Evolutionary conservation across 805 yeast genomes (phyloP).

Genomic region (Sungouiozyma ichnusensis): DNA sequence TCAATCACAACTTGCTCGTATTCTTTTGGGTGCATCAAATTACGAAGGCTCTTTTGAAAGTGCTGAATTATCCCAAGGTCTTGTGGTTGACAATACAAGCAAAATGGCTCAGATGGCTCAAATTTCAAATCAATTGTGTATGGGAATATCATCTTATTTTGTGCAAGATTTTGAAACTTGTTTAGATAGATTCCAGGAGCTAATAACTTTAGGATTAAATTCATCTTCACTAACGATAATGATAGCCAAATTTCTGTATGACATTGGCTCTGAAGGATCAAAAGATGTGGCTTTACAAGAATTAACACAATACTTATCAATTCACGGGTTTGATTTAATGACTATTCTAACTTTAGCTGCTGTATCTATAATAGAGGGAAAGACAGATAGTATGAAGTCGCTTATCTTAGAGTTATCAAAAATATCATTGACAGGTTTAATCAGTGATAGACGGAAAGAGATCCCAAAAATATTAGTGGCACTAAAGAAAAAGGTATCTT

Average conservation of each 20-base stretch:
- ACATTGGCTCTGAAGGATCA: constrained; percentile 64
- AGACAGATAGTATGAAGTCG: constrained; percentile 44
- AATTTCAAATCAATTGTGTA: constrained; percentile 53
- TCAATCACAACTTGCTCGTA: constrained; percentile 63
- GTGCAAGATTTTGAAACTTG: constrained; percentile 52
- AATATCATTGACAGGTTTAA: constrained; percentile 37
- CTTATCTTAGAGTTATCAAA: constrained; percentile 56
- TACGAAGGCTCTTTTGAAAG: constrained; percentile 51
- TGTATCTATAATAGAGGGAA: constrained; percentile 54
- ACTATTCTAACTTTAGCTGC: constrained; percentile 74
- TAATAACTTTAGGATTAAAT: constrained; percentile 47
- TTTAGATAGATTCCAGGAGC: constrained; percentile 51
- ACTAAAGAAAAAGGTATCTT: constrained; percentile 35
- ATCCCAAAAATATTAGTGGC: constrained; percentile 51
- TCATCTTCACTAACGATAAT: constrained; percentile 60
- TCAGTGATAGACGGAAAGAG: constrained; percentile 40
- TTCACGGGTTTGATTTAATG: constrained; percentile 53
- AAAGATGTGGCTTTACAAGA: constrained; percentile 80
- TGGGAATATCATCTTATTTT: constrained; percentile 68
- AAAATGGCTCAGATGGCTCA: constrained; percentile 26
- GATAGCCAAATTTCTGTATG: constrained; percentile 70
- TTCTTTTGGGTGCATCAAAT: constrained; percentile 48
- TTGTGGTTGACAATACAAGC: constrained; percentile 34
- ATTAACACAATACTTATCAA: constrained; percentile 53
- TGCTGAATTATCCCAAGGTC: constrained; percentile 45